phyloP scores from a whole-genome alignment of 2,329 filamentous ascomycete genomes.

The Pseudogymnoascus sp. region DNA sequence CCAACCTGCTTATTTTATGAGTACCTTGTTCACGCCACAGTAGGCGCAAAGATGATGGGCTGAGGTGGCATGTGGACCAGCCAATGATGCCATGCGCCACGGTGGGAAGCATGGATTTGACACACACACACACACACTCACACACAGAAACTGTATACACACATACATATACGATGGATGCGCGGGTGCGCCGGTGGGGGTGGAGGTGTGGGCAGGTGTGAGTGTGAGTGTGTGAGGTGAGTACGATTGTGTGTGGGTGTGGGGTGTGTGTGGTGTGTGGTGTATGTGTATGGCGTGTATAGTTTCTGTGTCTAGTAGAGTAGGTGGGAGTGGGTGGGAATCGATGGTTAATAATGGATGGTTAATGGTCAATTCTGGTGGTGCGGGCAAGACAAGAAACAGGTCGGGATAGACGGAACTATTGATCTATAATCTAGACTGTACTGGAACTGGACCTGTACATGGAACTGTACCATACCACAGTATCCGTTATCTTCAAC shows the following conservation, averaged over 20 bases:
- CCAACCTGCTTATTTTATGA: background rate
- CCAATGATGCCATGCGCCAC: constrained; percentile 9
- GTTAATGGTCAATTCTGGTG: background rate
- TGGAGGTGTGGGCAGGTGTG: background rate
- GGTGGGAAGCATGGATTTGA: background rate
- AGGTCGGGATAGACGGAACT: constrained; percentile 1
- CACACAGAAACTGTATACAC: background rate
- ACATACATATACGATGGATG: background rate
- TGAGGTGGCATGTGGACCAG: constrained; percentile 9
- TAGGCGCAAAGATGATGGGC: constrained; percentile 1
- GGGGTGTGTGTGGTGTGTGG: background rate
- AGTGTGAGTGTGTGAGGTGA: background rate
- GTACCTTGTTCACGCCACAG: background rate
- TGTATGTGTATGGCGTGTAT: background rate
- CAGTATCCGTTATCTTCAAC: background rate
- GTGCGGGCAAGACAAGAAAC: background rate
- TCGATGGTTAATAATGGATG: background rate
- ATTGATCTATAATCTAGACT: background rate
- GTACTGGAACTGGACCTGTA: background rate
- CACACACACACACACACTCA: background rate
- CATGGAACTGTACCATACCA: background rate
- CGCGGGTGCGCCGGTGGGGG: background rate
- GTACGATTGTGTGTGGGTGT: background rate
- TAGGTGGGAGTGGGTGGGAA: background rate
- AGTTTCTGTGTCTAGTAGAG: background rate